Percentiles rank a stretch among this genome's conserved stretches.
Conservation (phyloP, 495 filamentous ascomycete species). For the Penicillium pancosmium region DNA sequence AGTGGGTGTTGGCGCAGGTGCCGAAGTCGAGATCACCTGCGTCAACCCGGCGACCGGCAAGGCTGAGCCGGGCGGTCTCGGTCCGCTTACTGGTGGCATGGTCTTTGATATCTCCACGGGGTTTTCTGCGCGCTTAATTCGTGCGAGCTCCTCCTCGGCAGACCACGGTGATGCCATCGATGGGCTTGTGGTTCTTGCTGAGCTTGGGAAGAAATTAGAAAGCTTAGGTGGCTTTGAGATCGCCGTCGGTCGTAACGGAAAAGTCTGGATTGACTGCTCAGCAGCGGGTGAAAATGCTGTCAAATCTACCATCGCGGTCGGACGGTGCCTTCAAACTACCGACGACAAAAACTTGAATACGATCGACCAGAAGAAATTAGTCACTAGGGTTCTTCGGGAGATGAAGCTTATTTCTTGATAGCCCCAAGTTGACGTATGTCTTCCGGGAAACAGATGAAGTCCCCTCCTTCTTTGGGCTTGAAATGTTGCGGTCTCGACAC, state of each 20-base stretch:
- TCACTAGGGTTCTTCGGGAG: conserved; percentile 64
- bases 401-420: conserved; percentile 44
- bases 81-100: conserved; percentile 85
- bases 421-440: neutral
- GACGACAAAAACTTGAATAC: conserved; percentile 68
- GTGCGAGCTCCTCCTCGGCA: conserved; percentile 53
- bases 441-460: neutral
- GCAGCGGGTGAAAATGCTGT: conserved; percentile 60
- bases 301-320: conserved; percentile 71
- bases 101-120: conserved; percentile 77
- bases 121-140: conserved; percentile 74
- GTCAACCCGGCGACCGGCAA: conserved; percentile 85
- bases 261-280: conserved; percentile 79
- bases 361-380: conserved; percentile 79
- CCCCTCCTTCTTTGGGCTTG: neutral
- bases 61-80: conserved; percentile 82
- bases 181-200: conserved; percentile 74
- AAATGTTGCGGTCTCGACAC: neutral
- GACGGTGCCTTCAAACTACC: conserved; percentile 75
- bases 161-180: conserved; percentile 63
- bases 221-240: conserved; percentile 77
- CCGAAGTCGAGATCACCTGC: conserved; percentile 89
- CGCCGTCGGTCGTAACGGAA: conserved; percentile 92
- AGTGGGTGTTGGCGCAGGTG: conserved; percentile 69
- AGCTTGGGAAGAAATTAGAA: conserved; percentile 74